Evolutionary conservation across 1,284 basidiomycete species (phyloP), one percentile per base, ranked within the genome.

Genomic region (Cutaneotrichosporon dermatis): DNA sequence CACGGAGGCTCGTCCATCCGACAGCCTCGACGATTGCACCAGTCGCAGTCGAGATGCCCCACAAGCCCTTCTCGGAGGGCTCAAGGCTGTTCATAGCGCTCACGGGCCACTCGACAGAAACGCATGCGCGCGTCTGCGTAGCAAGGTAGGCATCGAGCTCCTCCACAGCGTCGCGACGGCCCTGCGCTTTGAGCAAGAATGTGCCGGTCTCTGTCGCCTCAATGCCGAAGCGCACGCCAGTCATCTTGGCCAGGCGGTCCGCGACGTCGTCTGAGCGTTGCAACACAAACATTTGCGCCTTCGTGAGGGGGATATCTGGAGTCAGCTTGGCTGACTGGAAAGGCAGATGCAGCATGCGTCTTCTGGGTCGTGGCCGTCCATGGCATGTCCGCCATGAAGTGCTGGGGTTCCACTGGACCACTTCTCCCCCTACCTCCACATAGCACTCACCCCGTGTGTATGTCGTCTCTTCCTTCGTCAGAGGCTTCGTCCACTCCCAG

Each of bases 281-380:
- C 13, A 68, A 41, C 34, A 66, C 54, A 53, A 68, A 68, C 49
- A 68, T 52, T 48, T 66, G 61, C 4, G 60, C 54, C 0, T 59
- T 25, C 5, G 55, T 16, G 15, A 68, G 7, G 3, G 43, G 34
- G 52, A 61, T 60, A 3, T 59, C 65, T 64, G 36, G 4, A 1
- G 44, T 59, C 33, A 59, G 58, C 49, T 25, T 25, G 25, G 25
- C 25, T 25, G 25, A 25, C 25, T 25, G 25, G 25, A 25, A 25
- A 25, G 25, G 25, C 25, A 25, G 25, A 25, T 25, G 25, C 25
- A 25, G 25, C 25, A 25, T 25, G 25, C 25, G 25, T 25, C 25
- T 25, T 25, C 25, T 25, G 25, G 25, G 25, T 25, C 25, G 25
- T 25, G 25, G 25, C 25, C 25, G 25, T 25, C 25, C 25, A 25